Percentiles rank a stretch among this genome's conserved stretches.
Evolutionary conservation across 23 red algal genomes (phyloP).

Genomic region (Gracilaria vermiculophylla): DNA sequence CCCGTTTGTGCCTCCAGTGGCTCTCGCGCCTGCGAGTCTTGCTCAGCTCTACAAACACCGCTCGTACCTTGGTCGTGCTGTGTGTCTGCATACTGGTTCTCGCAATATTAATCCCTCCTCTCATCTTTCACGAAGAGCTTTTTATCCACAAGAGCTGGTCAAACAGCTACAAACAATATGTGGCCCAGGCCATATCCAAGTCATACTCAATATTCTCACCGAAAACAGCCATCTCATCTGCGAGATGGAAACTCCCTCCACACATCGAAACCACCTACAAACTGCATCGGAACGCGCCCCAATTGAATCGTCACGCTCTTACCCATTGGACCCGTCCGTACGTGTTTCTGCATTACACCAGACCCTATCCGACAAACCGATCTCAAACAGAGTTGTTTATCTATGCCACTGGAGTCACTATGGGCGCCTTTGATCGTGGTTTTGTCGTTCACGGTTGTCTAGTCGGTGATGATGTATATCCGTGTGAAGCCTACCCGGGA

Average conservation of each 20-base stretch:
- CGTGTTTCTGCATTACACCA: neutral
- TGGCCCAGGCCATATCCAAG: neutral
- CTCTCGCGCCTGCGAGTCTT: neutral
- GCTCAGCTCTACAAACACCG: neutral
- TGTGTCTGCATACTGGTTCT: neutral
- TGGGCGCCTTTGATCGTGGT: slow-evolving; percentile 24
- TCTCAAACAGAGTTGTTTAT: slow-evolving; percentile 27
- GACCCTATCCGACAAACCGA: neutral
- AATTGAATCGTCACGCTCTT: neutral
- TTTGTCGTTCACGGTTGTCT: slow-evolving; percentile 24
- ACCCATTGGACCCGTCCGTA: slow-evolving; percentile 3
- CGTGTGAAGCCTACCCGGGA: neutral
- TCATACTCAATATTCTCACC: neutral
- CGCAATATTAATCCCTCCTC: neutral
- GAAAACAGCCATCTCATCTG: neutral
- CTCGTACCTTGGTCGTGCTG: neutral
- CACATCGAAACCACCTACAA: neutral
- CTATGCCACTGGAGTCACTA: slow-evolving; percentile 26
- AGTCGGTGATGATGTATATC: slow-evolving; percentile 19
- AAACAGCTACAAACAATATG: neutral
- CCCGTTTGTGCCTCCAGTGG: neutral
- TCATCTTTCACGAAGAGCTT: neutral
- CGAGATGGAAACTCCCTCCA: neutral
- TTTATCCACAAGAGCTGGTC: neutral
- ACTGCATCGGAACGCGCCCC: neutral